Base-by-base conservation (phyloP, 2,329 filamentous ascomycete genomes). In the Beauveria medogensis region DNA sequence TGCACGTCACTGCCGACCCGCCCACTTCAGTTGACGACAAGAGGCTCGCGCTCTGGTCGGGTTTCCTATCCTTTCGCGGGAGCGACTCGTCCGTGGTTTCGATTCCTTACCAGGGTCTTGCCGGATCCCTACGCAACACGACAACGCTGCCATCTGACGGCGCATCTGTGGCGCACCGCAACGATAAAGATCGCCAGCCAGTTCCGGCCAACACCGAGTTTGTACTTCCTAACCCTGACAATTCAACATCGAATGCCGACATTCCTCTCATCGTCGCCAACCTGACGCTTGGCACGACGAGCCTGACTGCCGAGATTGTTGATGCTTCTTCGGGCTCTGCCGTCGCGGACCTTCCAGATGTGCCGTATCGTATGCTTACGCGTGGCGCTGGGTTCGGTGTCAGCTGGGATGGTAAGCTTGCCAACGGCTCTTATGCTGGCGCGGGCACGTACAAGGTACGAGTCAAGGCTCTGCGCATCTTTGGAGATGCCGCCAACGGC, bases 1-100 rank as follows among this genome's bases (percentile, higher is more conserved):
- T 84, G 57, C 69, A 74, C n/a, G 79, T 84, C 14, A 71, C 72
- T 0, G 74, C 78, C 3, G 75, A 72, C 78, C 64, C 67, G 81
- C 72, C 77, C 80, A 63, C 69, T 69, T 28, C 67, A 69, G 6
- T 74, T 69, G 66, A 74, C 41, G 63, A 63, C 3, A 64, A 62
- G 1, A 68, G 68, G 8, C 63, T 78, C 22, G 75, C 75, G 6
- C 69, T 79, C 9, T 79, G 78, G 67, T 74, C 73, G 24, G 77
- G 77, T 16, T 78, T 74, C 67, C 68, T 79, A 55, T 68, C 72
- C 12, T 65, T 79, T 54, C 73, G 71, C 41, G 70, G 71, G 40
- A 72, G 69, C 34, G 74, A 74, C 24, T 68, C 68, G 30, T 67
- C 68, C 50, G 63, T 64, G 5, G 62, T 72, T n/a, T 67, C 66